Conservation (phyloP, 768 basidiomycete species). For the Boletellus ananas region DNA sequence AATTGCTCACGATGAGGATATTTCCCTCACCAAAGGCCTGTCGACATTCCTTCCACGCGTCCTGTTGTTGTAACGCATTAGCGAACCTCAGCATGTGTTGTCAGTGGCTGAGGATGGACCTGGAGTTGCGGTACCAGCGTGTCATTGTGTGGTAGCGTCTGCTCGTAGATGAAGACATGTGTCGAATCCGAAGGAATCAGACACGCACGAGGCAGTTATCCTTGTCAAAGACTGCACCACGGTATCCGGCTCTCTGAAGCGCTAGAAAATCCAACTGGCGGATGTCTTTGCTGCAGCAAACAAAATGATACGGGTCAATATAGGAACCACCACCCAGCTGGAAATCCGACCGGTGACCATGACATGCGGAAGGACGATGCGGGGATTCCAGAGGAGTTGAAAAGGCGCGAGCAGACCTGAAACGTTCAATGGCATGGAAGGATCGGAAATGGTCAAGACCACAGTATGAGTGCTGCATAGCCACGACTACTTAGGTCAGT, state of each 20-base stretch:
- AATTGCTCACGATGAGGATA: conserved; percentile 91
- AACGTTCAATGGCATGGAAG: conserved; percentile 67
- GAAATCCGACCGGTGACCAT: conserved; percentile 55
- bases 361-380: conserved; percentile 64
- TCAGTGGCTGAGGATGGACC: conserved; percentile 37
- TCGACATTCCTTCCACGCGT: conserved; percentile 72
- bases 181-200: background rate
- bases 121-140: conserved; percentile 69
- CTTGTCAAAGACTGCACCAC: conserved; percentile 94
- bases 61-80: conserved; percentile 35
- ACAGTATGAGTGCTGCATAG: background rate
- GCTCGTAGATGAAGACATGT: background rate
- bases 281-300: conserved; percentile 63
- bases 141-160: conserved; percentile 85
- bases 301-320: conserved; percentile 7
- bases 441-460: no score
- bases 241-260: conserved; percentile 71
- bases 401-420: conserved; percentile 67
- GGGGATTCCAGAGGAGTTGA: conserved; percentile 64
- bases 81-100: background rate
- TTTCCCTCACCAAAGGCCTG: conserved; percentile 71
- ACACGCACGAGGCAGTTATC: conserved; percentile 87
- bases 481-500: background rate
- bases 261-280: conserved; percentile 77
- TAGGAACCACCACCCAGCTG: background rate